phyloP scores from a whole-genome alignment of 2,329 filamentous ascomycete genomes.

The Epichloe coenophiala region DNA sequence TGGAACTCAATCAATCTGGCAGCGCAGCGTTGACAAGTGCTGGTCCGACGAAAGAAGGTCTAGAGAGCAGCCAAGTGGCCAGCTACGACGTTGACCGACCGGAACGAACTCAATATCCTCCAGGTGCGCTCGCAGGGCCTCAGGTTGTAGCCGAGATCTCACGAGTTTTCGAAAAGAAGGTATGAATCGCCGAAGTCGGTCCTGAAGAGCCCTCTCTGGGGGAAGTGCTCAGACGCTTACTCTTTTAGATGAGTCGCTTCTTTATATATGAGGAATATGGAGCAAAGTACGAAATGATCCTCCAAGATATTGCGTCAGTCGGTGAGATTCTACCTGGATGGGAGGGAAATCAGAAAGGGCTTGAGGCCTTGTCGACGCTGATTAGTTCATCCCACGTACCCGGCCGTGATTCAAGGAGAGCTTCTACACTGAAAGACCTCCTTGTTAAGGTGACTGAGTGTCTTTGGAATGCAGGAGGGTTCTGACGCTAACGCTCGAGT shows the following conservation, averaged over 20 bases:
- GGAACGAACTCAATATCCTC: background rate
- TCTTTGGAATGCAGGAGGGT: background rate
- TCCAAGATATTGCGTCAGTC: conserved; percentile 58
- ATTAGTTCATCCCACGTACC: conserved; percentile 56
- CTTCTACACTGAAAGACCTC: conserved; percentile 70
- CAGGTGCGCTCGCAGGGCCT: conserved; percentile 40
- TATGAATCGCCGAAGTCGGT: conserved; percentile 15
- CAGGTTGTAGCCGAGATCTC: conserved; percentile 47
- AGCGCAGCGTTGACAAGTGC: conserved; percentile 25
- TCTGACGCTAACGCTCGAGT: conserved; percentile 3
- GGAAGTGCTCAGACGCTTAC: background rate
- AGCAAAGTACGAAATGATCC: conserved; percentile 76
- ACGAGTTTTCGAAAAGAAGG: conserved; percentile 46
- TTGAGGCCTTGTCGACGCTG: conserved; percentile 69
- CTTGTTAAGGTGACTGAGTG: conserved; percentile 61
- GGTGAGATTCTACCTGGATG: conserved; percentile 58
- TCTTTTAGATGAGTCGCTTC: conserved; percentile 55
- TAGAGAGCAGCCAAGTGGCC: background rate
- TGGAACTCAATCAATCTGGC: conserved; percentile 31
- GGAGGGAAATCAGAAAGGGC: conserved; percentile 69
- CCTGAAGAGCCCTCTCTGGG: background rate
- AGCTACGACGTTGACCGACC: conserved; percentile 28
- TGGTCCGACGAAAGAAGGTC: background rate
- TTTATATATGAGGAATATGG: conserved; percentile 86
- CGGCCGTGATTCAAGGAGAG: conserved; percentile 52